Evolutionary conservation across 768 basidiomycete species (phyloP), one percentile per base, ranked within the genome.

Genomic region (Russula abietina): DNA sequence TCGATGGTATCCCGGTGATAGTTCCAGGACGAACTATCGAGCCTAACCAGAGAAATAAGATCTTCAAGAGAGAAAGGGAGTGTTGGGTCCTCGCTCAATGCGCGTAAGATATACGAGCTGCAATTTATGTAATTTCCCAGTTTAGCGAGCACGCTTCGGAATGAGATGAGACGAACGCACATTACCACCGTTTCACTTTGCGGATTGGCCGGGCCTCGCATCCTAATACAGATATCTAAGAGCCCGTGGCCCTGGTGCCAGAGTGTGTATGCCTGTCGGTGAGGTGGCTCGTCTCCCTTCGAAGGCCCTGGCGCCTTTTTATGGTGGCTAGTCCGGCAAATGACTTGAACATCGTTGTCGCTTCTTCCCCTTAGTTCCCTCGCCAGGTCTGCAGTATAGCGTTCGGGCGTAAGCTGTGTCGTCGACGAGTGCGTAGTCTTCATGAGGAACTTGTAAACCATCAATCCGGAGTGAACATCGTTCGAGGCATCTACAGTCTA

Each of bases 151-250:
- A 4, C 22, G 14, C 7, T 22, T 39, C 12, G n/a, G 17, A 17
- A 33, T 10, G 22, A 33, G 52, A 38, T 28, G 10, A 49, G 32
- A 46, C 7, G 32, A 50, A 70, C 77, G 67, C 53, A 81, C 79
- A 82, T 81, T 46, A 81, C 80, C 1, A 80, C 79, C 51, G 76
- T 74, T 57, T 76, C 73, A 50, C 76, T 76, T 46, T 82, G 73
- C 19, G 80, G 81, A 57, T 79, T 75, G 30, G 73, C 67, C 56
- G 67, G 65, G 16, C 66, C 73, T 55, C 76, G 69, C 54, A 81
- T 71, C 28, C 61, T 61, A 33, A 73, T 72, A 50, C 80, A 78
- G 62, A 81, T 80, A 39, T 73, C 71, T 17, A 70, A 65, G 11
- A 81, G 73, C 0, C 61, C 70, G 72, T 71, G 55, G 69, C 67